These are phyloP conservation scores for Selenicereus undatus DNA, from an alignment of 148 eudicot genomes.

Conservation along the genomic window DNA sequence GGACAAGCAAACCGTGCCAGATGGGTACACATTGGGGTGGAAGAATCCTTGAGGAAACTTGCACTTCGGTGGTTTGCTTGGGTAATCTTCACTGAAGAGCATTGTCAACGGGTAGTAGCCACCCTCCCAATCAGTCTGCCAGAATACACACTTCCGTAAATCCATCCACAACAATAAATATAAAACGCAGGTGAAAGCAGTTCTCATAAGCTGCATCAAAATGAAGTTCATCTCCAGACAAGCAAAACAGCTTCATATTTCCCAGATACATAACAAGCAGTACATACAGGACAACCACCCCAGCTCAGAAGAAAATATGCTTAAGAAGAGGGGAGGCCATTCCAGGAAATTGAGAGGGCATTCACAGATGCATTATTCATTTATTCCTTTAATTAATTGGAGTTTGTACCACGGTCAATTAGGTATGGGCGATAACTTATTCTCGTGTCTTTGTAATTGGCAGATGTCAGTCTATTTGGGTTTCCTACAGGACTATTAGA, in stretches of 20 bases:
- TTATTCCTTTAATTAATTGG: too few relatives aligned
- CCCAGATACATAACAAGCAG: neutral
- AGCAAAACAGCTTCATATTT: too few relatives aligned
- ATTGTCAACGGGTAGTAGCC: slow-evolving; percentile 74
- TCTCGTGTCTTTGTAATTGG: neutral
- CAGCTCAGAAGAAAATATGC: neutral
- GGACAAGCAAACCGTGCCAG: slow-evolving; percentile 82
- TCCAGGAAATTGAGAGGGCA: neutral
- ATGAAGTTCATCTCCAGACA: neutral
- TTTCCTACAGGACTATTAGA: too few relatives aligned
- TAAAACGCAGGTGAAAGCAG: neutral
- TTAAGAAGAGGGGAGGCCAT: neutral
- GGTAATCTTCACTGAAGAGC: slow-evolving; percentile 77
- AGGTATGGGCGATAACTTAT: neutral
- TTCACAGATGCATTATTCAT: neutral
- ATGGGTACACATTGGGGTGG: slow-evolving; percentile 84
- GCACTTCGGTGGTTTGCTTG: slow-evolving; percentile 89
- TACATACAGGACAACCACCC: neutral
- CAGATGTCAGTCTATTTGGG: neutral
- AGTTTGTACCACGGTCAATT: too few relatives aligned
- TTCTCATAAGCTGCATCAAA: neutral
- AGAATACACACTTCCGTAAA: neutral
- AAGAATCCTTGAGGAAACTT: slow-evolving; percentile 78
- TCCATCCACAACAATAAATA: neutral
- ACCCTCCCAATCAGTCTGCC: slow-evolving; percentile 92